Evolutionary conservation across 2,329 filamentous ascomycete genomes (phyloP), one percentile per base, ranked within the genome.

Genomic region (Fusarium tupiense): DNA sequence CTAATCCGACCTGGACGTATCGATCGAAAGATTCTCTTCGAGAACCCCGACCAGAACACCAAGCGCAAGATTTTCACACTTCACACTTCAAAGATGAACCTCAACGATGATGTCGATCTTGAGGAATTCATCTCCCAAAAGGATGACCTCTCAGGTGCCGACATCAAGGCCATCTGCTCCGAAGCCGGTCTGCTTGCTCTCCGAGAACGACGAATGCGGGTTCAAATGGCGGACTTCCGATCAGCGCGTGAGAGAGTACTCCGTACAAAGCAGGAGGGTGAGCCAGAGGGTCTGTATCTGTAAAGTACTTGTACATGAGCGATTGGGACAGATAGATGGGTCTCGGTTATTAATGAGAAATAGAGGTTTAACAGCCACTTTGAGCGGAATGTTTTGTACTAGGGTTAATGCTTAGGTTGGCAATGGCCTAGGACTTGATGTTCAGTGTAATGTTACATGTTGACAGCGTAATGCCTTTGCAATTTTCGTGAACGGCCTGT

Each of bases 71-170:
- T 99, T 81, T 99, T 99, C 85, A 95, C 93, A 20, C 90, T 99
- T 12, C 96, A 99, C 85, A 99, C 96, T 6, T 97, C 94, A 82
- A 99, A 99, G 90, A 99, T 99, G 96, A 98, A 91, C 60, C 88
- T 99, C 46, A 94, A 94, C 78, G 93, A 96, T 71, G 97, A 99
- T 77, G 96, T 99, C n/a, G 97, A 99, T 73, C 88, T 99, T 52
- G 96, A 99, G 79, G 96, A 99, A 85, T 98, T 99, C 81, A 98
- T 99, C 82, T 95, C 91, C 74, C 96, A 98, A 83, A 99, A 99
- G 89, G 96, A 99, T 79, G 97, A 99, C 79, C 88, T 99, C 13
- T 97, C 94, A 9, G 96, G 96, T 84, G 96, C 96, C 41, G 96
- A 99, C 84, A 98, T 99, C 88, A 97, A 98, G 85, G 96, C 96